Evolutionary conservation across 106 monocot species (phyloP).

Genomic region (Phalaenopsis equestris): DNA sequence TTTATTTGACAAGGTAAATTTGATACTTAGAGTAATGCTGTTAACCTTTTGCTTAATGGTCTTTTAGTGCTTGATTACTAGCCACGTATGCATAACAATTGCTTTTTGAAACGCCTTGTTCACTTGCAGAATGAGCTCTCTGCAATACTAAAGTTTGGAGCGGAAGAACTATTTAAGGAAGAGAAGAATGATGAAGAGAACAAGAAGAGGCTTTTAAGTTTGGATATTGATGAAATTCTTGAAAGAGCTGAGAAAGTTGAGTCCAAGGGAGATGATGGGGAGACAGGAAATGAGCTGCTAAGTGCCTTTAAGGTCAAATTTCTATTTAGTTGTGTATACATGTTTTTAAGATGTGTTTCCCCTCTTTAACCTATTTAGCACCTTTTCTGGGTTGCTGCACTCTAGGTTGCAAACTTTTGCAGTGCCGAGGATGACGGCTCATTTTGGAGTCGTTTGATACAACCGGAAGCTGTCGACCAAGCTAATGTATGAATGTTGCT

Average conservation of each 20-base stretch:
- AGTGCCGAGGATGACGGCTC: constrained; percentile 90
- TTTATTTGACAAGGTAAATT: constrained; percentile 91
- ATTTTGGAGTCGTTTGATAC: constrained; percentile 98
- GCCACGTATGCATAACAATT: background rate
- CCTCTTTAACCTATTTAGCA: background rate
- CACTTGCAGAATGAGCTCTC: constrained; percentile 89
- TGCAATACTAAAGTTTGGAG: constrained; percentile 96
- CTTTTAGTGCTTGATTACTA: background rate
- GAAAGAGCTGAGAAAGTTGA: constrained; percentile 99
- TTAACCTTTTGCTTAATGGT: background rate
- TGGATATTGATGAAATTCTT: constrained; percentile 99
- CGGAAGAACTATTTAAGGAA: constrained; percentile 97
- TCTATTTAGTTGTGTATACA: background rate
- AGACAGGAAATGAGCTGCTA: constrained; percentile 82
- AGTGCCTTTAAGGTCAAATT: constrained; percentile 86
- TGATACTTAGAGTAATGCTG: background rate
- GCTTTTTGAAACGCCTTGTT: background rate
- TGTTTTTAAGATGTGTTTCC: background rate
- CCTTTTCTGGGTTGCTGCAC: background rate
- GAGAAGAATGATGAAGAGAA: constrained; percentile 96
- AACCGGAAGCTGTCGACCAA: constrained; percentile 65
- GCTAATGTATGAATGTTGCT: constrained; percentile 40
- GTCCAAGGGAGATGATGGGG: constrained; percentile 61
- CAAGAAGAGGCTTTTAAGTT: constrained; percentile 78
- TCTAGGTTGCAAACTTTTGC: constrained; percentile 86